Base-by-base conservation (phyloP, 495 filamentous ascomycete species). In the Penicillium robsamsonii region DNA sequence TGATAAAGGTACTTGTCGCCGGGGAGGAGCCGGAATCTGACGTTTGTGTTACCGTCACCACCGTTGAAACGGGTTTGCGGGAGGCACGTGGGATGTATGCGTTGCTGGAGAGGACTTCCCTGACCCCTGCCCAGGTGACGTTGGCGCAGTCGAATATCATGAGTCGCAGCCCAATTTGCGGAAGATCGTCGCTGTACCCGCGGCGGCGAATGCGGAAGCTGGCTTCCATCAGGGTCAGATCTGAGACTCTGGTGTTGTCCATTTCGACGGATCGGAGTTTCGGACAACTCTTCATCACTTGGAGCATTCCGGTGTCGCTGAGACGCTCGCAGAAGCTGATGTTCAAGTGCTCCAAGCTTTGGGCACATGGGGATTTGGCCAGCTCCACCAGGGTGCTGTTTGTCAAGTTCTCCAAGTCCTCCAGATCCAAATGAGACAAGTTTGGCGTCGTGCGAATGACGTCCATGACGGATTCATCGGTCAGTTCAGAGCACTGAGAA, bases 191-290 rank as follows among this genome's bases (percentile, higher is more conserved):
- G 41, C 66, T 67, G 50, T 84, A 81, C 13, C 82, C 79, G 25
- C 93, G 88, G 48, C 80, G 73, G 30, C 88, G 81, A 9, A 96
- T 78, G 65, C 87, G 86, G 27, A 79, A 77, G 24, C 92, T 89
- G 1, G 92, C 93, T 75, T 96, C 94, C 58, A 86, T 83, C 13
- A 98, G 83, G n/a, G 88, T 84, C 6, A 96, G 79, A 60, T 98
- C 91, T 40, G 88, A 90, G 53, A 96, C 81, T 45, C 89, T 85
- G 2, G 94, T 98, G 69, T 97, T 97, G 70, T 98, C 94, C 85
- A 97, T 89, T 43, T 91, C 89, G 12, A 96, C 78, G 46, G 77
- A 88, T 40, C 75, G 72, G 13, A 97, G 79, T 17, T 74, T 77
- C 1, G 79, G 75, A 69, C 92, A 96, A 46, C 75, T 78, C 63